Evolutionary conservation across 108 stramenopile genomes (phyloP), one percentile per base, ranked within the genome.

Genomic region (Conticribra weissflogii): DNA sequence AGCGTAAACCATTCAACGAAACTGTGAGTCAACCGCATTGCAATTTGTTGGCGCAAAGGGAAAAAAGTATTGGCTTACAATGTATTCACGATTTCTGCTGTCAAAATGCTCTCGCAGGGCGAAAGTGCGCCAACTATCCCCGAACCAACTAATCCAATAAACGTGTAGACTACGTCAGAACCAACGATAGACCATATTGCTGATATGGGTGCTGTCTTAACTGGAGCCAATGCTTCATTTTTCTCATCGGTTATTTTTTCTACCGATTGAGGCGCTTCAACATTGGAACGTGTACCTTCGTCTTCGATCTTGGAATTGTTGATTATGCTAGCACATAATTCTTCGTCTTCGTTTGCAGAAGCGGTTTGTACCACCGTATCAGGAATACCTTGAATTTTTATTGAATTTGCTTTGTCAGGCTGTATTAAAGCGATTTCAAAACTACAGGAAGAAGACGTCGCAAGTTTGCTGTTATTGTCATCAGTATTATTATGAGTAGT

Each of bases 61-160:
- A n/a, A n/a, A n/a, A n/a, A n/a, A n/a, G n/a, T n/a, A n/a, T n/a
- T n/a, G n/a, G n/a, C n/a, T n/a, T n/a, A n/a, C n/a, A 41, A 41
- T 5, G 36, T 41, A 12, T 41, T 41, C 36, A 79, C 73, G 16
- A 79, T 79, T 54, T 74, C 66, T 1, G 78, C 78, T 22, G 72
- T 74, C 61, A 79, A 30, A 25, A 79, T 79, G 16, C 57, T 51
- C n/a, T 79, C 78, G 45, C 72, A 79, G 16, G 78, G 78, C 19
- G 71, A 73, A 3, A 79, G 25, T 17, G 71, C 59, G 0, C 78
- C 78, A 22, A 79, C 62, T 3, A 57, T 67, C 17, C 60, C 66
- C 0, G 66, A 53, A 15, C 72, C 78, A 29, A 74, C 66, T 8
- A 65, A 19, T 0, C 76, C 76, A 23, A 78, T 59, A 1, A 31